These are phyloP conservation scores for Thymus mandschuricus DNA, from an alignment of 257 asterid species.

Conservation along the genomic window DNA sequence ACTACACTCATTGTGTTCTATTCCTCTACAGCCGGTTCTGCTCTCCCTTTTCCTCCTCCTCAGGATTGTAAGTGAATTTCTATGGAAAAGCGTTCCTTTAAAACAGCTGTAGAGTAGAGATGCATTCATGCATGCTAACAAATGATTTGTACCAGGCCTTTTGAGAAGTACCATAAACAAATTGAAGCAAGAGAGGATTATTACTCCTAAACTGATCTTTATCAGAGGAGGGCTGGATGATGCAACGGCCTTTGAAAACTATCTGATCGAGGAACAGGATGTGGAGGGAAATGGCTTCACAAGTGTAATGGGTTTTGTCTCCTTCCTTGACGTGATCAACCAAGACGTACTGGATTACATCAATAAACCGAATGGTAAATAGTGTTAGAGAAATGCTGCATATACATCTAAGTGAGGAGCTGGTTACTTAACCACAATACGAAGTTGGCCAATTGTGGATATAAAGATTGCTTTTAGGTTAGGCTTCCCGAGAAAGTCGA, in stretches of 20 bases:
- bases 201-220: slow-evolving; percentile 80
- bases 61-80: slow-evolving; percentile 83
- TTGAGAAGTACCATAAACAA: slow-evolving; percentile 81
- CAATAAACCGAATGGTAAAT: slow-evolving; percentile 39
- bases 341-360: slow-evolving; percentile 71
- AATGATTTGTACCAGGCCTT: slow-evolving; percentile 55
- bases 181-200: slow-evolving; percentile 87
- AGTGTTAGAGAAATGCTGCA: slow-evolving; percentile 17
- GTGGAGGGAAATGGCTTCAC: slow-evolving; percentile 84
- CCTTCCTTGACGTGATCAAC: slow-evolving; percentile 85
- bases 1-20: slow-evolving; percentile 86
- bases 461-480: slow-evolving; percentile 30
- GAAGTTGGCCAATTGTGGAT: slow-evolving; percentile 27
- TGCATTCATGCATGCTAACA: slow-evolving; percentile 12
- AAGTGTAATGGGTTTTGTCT: slow-evolving; percentile 84
- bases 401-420: background rate
- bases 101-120: background rate
- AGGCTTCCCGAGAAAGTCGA: slow-evolving; percentile 16
- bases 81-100: background rate
- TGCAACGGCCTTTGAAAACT: slow-evolving; percentile 83
- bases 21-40: slow-evolving; percentile 80
- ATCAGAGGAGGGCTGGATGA: slow-evolving; percentile 88
- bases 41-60: slow-evolving; percentile 98
- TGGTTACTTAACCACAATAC: background rate
- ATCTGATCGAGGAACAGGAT: slow-evolving; percentile 96